phyloP scores from a whole-genome alignment of 139 green algal genomes.

The Chlorella sp. region DNA sequence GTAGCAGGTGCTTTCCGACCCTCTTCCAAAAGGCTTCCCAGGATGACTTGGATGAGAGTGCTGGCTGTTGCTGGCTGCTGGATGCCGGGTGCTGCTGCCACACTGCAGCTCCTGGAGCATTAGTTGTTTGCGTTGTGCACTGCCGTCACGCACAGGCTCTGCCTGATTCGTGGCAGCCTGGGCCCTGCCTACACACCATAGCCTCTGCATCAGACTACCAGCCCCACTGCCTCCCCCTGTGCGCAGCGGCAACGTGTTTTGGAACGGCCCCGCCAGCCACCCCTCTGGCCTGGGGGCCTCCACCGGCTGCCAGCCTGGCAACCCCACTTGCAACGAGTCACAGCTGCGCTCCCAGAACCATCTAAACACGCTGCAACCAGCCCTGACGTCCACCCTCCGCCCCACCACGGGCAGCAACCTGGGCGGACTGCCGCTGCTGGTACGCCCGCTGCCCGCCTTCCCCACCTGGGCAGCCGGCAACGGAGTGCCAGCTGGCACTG shows the following conservation, averaged over 20 bases:
- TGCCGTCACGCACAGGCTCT: too few relatives aligned
- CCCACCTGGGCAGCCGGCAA: not conserved
- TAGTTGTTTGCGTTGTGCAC: too few relatives aligned
- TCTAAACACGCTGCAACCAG: not conserved
- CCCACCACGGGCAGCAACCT: not conserved
- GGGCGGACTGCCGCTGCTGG: not conserved
- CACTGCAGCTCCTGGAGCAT: too few relatives aligned
- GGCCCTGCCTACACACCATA: too few relatives aligned
- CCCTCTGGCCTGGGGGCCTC: not conserved
- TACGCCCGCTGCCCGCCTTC: not conserved
- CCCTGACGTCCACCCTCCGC: not conserved
- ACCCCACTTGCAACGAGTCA: not conserved
- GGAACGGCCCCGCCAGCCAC: not conserved
- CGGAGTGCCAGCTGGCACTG: not conserved
- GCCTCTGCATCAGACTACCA: too few relatives aligned
- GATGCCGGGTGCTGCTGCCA: too few relatives aligned
- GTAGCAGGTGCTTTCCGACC: too few relatives aligned
- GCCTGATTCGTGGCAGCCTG: too few relatives aligned
- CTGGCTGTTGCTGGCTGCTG: too few relatives aligned
- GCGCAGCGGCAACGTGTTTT: slow-evolving; percentile 3
- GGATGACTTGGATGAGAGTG: too few relatives aligned
- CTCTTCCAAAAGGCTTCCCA: too few relatives aligned
- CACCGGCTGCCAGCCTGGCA: not conserved
- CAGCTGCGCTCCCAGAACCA: not conserved
- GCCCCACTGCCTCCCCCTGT: not conserved